Evolutionary conservation across 768 basidiomycete genomes (phyloP).

Genomic region (Austroboletus eburneus): DNA sequence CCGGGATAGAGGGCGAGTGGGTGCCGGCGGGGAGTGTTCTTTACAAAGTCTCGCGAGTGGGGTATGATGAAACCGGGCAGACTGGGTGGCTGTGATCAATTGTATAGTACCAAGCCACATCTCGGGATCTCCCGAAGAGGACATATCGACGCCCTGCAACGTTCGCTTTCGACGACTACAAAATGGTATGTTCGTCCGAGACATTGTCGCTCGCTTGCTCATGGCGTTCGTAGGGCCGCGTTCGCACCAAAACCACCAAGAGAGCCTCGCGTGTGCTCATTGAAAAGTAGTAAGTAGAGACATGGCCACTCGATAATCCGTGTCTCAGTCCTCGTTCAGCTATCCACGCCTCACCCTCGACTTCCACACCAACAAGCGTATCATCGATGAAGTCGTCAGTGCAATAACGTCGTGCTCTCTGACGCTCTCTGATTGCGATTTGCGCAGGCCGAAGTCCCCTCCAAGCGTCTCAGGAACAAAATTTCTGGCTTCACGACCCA

Average conservation of each 20-base stretch:
- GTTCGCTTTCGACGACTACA: too few species aligned
- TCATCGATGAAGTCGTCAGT: conserved; percentile 94
- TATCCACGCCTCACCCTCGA: conserved; percentile 99
- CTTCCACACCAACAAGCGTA: conserved; percentile 99
- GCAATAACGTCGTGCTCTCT: not conserved
- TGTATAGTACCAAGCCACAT: conserved; percentile 29
- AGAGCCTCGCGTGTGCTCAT: conserved; percentile 98
- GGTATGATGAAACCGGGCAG: not conserved
- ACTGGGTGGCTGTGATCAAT: conserved; percentile 23
- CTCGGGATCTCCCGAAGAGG: conserved; percentile 15
- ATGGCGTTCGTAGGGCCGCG: conserved; percentile 71
- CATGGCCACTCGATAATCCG: not conserved
- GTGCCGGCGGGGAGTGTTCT: too few species aligned
- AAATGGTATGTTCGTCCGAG: too few species aligned
- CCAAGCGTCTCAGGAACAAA: conserved; percentile 99
- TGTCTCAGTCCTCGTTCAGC: conserved; percentile 37
- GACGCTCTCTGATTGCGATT: not conserved
- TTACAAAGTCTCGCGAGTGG: too few species aligned
- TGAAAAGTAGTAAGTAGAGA: conserved; percentile 87
- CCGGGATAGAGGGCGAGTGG: too few species aligned
- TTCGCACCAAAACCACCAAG: conserved; percentile 99
- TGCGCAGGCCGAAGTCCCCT: conserved; percentile 82
- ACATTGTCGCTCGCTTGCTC: not conserved
- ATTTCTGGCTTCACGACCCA: conserved; percentile 99
- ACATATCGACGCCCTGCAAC: too few species aligned